Evolutionary conservation across 768 basidiomycete species (phyloP), one percentile per base, ranked within the genome.

Genomic region (Rubroboletus satanas): DNA sequence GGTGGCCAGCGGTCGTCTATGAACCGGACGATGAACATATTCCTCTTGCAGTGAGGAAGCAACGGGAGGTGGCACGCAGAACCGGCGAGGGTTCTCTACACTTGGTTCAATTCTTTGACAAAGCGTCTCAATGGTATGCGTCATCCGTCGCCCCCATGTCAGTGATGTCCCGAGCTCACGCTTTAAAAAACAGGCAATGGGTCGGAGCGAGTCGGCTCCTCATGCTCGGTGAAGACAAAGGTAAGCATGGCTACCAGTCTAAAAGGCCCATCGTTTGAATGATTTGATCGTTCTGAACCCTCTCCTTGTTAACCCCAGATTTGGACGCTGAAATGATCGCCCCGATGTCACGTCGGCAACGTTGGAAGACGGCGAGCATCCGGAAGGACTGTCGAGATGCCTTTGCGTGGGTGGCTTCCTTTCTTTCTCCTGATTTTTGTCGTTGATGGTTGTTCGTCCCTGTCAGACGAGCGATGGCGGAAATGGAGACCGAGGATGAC

Each of bases 1-100:
- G 85, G 85, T 96, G 88, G 85, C 90, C 93, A 38, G 93, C 86
- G 9, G 83, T 89, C 9, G 79, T 94, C 15, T 85, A 79, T 49
- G 83, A 85, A 26, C 78, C 80, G 9, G 81, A 84, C 38, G 81
- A 87, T 45, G 68, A 74, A 1, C 67, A 66, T 0, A 78, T 93
- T n/a, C 88, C 88, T 35, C 37, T 61, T 56, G 45, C 68, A 64
- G 52, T 71, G 51, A 70, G 50, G 60, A 71, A 60, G 48, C 60
- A 69, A 36, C 65, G 61, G 8, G 64, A 56, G 43, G 66, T 67
- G 32, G 64, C 66, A 31, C 68, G 73, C 52, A 60, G 60, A 58
- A 74, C 73, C 44, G 73, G 72, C 23, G 74, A 77, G 28, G 74
- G 73, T 11, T 74, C 74, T 28, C 49, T 83, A 5, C 82, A 85